Conservation (phyloP, 1,284 basidiomycete species). For the Boletus smithii region DNA sequence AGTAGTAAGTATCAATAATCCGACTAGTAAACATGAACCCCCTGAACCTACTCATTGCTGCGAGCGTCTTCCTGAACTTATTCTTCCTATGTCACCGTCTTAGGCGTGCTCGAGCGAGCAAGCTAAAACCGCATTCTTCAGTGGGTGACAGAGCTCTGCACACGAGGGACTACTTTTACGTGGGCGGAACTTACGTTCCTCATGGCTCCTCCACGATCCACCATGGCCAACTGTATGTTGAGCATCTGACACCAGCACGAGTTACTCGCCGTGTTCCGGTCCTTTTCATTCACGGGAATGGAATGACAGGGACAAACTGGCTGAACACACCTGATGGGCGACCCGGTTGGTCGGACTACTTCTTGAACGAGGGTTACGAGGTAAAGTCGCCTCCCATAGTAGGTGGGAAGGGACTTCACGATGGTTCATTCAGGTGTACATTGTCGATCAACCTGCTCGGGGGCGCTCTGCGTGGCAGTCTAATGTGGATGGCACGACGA, state of each 20-base stretch:
- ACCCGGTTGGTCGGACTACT: slow-evolving; percentile 49
- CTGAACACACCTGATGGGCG: slow-evolving; percentile 50
- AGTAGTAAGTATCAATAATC: too few species aligned
- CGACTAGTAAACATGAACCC: too few species aligned
- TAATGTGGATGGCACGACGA: slow-evolving; percentile 38
- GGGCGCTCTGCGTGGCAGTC: slow-evolving; percentile 48
- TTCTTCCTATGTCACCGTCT: slow-evolving; percentile 14
- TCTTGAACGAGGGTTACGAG: slow-evolving; percentile 46
- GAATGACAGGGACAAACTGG: slow-evolving; percentile 49
- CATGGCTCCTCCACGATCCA: slow-evolving; percentile 34
- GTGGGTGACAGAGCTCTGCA: slow-evolving; percentile 31
- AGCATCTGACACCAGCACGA: slow-evolving; percentile 40
- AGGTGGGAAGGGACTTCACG: slow-evolving; percentile 1
- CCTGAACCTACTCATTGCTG: slow-evolving; percentile 8
- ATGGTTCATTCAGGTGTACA: slow-evolving; percentile 38
- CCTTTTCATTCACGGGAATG: slow-evolving; percentile 45
- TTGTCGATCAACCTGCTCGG: slow-evolving; percentile 50
- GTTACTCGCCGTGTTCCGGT: slow-evolving; percentile 41
- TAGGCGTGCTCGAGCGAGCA: slow-evolving; percentile 3
- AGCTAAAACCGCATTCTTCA: slow-evolving; percentile 1
- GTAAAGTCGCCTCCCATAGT: slow-evolving; percentile 19
- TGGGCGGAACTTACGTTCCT: slow-evolving; percentile 39
- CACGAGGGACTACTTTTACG: slow-evolving; percentile 44
- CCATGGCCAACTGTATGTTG: slow-evolving; percentile 47
- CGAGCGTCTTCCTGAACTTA: slow-evolving; percentile 23